A percentile compares a stretch with the other conserved stretches of the same genome.
These are phyloP conservation scores for Cetradonia linearis DNA, from an alignment of 495 filamentous ascomycete genomes.

Conservation along the genomic window DNA sequence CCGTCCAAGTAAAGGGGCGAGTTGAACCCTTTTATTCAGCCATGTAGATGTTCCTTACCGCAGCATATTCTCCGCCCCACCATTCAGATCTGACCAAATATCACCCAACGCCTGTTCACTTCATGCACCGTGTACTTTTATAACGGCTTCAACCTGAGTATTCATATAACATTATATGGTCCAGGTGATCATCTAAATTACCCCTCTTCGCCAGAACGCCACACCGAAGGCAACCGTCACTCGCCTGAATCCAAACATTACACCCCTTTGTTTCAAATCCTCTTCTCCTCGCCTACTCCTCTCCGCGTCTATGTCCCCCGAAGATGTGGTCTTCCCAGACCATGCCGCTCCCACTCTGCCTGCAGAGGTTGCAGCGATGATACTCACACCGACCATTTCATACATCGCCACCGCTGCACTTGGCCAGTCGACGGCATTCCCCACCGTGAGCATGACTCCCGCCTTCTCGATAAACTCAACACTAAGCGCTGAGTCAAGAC, in stretches of 20 bases:
- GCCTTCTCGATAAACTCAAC: slow-evolving; percentile 20
- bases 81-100: background rate
- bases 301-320: slow-evolving; percentile 6
- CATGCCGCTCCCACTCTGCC: slow-evolving; percentile 7
- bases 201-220: slow-evolving; percentile 4
- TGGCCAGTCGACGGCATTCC: slow-evolving; percentile 15
- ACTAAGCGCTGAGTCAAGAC: slow-evolving; percentile 22
- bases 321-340: slow-evolving; percentile 13
- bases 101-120: background rate
- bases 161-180: background rate
- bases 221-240: background rate
- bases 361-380: slow-evolving; percentile 12
- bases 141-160: background rate
- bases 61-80: background rate
- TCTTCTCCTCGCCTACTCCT: background rate
- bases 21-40: no score
- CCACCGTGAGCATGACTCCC: slow-evolving; percentile 14
- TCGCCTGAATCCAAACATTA: background rate
- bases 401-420: slow-evolving; percentile 10
- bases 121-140: background rate
- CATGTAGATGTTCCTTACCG: background rate
- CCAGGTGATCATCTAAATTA: slow-evolving; percentile 1
- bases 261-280: slow-evolving; percentile 5
- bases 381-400: slow-evolving; percentile 12
- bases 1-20: no score